Evolutionary conservation across 495 filamentous ascomycete species (phyloP), one percentile per base, ranked within the genome.

Genomic region (Trichoderma reesei): DNA sequence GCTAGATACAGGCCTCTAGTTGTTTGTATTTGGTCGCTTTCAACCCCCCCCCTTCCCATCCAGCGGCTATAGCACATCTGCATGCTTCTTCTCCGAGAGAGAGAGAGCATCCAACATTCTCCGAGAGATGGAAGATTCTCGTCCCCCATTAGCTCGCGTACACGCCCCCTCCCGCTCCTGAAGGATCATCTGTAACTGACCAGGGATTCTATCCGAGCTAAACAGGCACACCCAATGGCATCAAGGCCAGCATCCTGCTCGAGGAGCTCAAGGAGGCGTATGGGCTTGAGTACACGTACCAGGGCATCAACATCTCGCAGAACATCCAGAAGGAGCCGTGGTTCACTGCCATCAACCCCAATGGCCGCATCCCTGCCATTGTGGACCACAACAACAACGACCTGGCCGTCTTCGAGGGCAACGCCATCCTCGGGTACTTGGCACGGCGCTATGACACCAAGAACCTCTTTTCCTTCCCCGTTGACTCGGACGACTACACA

Each of bases 361-460:
- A 96, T 72, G 91, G 91, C 66, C 88, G 90, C 63, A 94, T 96
- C 72, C 91, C 91, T 38, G 89, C 88, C 31, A 76, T 96, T 46
- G 87, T 88, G 56, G 91, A 95, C 76, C 74, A 78, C 62, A 80
- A 84, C 65, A 82, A 83, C 67, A 61, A 61, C 61, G 72, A 59
- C 41, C 90, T 92, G 72, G 75, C 82, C 38, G 75, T 95, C 5
- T 93, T 93, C 68, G 91, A 96, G 71, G 87, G 85, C 48, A 82
- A 88, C 41, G 78, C 87, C 63, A 93, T 94, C 69, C 78, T 96
- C 67, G 80, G 84, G 60, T 96, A 95, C 73, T 82, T 96, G 16
- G 83, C 83, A 14, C 83, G 86, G 37, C 82, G 83, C 65, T 95
- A 95, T 70, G 91, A 96, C 73, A 75, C 78, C 10, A 86, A 91